phyloP scores from a whole-genome alignment of 176 grass and related monocot species.

The Carex cristatella region DNA sequence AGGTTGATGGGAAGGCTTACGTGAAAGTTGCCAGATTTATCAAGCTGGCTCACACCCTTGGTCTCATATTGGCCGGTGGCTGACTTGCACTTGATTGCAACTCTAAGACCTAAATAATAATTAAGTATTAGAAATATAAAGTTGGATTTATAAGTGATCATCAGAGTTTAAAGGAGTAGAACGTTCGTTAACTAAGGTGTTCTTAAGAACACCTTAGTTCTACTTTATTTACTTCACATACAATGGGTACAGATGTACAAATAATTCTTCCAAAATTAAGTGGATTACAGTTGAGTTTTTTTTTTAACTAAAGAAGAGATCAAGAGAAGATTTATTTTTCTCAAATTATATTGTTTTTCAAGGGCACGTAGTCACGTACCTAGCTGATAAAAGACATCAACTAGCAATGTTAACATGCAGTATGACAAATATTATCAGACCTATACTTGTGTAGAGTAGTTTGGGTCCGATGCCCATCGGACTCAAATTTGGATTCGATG shows the following conservation, averaged over 20 bases:
- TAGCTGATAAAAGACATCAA: not conserved
- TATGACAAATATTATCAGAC: not conserved
- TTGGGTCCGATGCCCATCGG: too few species aligned
- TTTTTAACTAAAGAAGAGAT: not conserved
- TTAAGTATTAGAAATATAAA: not conserved
- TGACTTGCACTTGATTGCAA: constrained; percentile 23
- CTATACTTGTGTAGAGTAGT: too few species aligned
- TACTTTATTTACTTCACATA: not conserved
- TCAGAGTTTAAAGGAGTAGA: too few species aligned
- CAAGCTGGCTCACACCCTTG: constrained; percentile 13
- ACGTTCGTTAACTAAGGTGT: too few species aligned
- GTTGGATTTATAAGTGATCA: not conserved
- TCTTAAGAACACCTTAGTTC: too few species aligned
- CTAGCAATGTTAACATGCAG: not conserved
- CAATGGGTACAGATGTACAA: not conserved
- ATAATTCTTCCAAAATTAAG: not conserved
- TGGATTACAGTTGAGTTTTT: not conserved
- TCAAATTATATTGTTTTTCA: not conserved
- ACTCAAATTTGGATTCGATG: too few species aligned
- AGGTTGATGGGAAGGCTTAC: constrained; percentile 9
- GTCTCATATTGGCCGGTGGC: constrained; percentile 9
- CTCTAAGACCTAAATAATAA: not conserved
- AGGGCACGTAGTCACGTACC: not conserved
- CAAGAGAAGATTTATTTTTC: not conserved
- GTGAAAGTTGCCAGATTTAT: constrained; percentile 19